A percentile compares a stretch with the other conserved stretches of the same genome.
phyloP scores from a whole-genome alignment of 1,284 basidiomycete genomes.

The Ustilago shanxiensis region DNA sequence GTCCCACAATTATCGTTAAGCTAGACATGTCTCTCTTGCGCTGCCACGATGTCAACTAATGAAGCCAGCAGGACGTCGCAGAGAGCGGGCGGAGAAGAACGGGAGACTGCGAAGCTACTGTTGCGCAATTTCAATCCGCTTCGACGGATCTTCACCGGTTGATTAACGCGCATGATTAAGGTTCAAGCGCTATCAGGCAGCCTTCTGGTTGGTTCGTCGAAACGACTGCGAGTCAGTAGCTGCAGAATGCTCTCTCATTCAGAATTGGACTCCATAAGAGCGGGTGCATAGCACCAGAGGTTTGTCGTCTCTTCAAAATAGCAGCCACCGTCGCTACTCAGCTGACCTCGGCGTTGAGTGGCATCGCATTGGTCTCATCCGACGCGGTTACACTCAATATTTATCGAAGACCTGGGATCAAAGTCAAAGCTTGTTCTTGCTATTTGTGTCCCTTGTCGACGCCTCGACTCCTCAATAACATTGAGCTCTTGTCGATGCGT shows the following conservation, averaged over 20 bases:
- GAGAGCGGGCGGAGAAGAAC: not conserved
- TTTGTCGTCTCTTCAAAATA: not conserved
- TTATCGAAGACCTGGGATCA: not conserved
- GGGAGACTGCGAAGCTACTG: not conserved
- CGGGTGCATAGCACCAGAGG: not conserved
- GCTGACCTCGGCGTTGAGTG: slow-evolving; percentile 28
- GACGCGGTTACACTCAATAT: slow-evolving; percentile 1
- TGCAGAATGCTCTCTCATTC: not conserved
- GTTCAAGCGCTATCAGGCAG: slow-evolving; percentile 10
- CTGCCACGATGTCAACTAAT: no score
- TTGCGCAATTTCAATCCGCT: slow-evolving; percentile 6
- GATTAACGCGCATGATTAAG: slow-evolving; percentile 14
- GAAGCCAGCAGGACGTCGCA: not conserved
- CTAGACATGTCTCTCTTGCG: no score
- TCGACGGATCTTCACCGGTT: not conserved
- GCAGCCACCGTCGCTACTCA: not conserved
- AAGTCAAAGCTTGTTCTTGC: not conserved
- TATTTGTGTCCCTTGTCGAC: no score
- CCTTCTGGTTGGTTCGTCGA: slow-evolving; percentile 4
- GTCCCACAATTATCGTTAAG: no score
- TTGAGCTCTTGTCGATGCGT: not conserved
- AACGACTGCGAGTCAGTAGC: not conserved
- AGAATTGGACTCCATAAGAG: slow-evolving; percentile 3
- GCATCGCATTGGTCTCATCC: slow-evolving; percentile 21
- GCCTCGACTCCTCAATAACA: no score